Evolutionary conservation across 1,139 yeast genomes (phyloP), one percentile per base, ranked within the genome.

Genomic region (Yamadazyma buinensis): DNA sequence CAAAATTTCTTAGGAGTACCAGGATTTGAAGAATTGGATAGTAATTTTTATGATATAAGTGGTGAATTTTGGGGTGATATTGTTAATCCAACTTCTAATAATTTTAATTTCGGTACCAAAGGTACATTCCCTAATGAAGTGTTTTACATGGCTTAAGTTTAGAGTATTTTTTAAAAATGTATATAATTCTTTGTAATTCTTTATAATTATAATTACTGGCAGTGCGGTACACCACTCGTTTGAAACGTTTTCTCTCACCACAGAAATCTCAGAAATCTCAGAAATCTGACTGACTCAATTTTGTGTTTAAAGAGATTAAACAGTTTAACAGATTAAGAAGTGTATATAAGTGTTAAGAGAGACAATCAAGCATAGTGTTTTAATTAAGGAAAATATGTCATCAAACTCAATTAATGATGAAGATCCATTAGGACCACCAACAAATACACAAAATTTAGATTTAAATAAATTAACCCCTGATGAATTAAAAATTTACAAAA

Each of bases 401-500:
- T 28, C 26, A 25, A 31, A 29, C 26, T 31, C 34, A 24, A 13
- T 23, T 12, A 36, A 29, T 29, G 75, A 68, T 45, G 75, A 67
- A 32, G 75, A 68, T 51, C 76, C 75, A 30, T 64, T 66, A 56
- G 68, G 67, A 18, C 70, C 72, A 23, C 75, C 75, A 27, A 54
- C 52, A 37, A 69, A 69, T 46, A 60, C 64, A 29, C 74, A 68
- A 48, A 58, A 70, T 42, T 49, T 77, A 32, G 86, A 80, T 49
- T 57, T 77, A 37, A 65, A 78, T 29, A 74, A 75, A 42, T 61
- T 82, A 40, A 65, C 81, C 5, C 83, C 86, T 13, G 86, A 82
- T 50, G 92, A 82, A 54, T 60, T 77, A 50, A 75, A 75, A 43
- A 64, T 90, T 24, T 82, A 80, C 62, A 82, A 77, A 51, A 65